phyloP scores from a whole-genome alignment of 106 monocot genomes.

The Platanthera zijinensis region DNA sequence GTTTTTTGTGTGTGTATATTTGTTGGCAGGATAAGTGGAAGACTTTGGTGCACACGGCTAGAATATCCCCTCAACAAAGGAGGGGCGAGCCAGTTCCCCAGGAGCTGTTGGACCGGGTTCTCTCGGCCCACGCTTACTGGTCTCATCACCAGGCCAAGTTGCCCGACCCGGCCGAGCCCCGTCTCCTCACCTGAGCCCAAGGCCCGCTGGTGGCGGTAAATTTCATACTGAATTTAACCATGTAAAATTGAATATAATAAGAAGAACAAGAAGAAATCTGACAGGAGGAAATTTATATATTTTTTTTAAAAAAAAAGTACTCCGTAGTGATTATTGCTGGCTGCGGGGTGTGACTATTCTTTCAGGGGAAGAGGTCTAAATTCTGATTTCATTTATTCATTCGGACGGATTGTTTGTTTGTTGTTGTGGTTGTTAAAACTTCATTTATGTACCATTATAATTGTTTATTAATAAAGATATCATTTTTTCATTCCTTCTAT shows the following conservation, averaged over 20 bases:
- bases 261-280: too few species aligned
- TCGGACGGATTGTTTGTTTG: too few species aligned
- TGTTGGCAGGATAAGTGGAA: constrained; percentile 90
- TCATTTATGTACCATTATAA: too few species aligned
- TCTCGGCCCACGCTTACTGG: constrained; percentile 76
- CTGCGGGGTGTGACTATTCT: too few species aligned
- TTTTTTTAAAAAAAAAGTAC: too few species aligned
- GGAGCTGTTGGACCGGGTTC: constrained; percentile 84
- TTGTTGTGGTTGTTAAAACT: too few species aligned
- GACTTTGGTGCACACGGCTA: constrained; percentile 92
- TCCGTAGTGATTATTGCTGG: too few species aligned
- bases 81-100: constrained; percentile 96
- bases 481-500: too few species aligned
- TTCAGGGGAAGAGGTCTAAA: too few species aligned
- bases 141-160: constrained; percentile 81
- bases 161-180: constrained; percentile 14
- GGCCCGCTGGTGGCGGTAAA: neutral
- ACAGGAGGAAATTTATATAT: too few species aligned
- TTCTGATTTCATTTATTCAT: too few species aligned
- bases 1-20: neutral
- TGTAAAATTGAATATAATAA: neutral
- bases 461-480: too few species aligned
- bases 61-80: constrained; percentile 81
- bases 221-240: neutral
- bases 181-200: constrained; percentile 16